Evolutionary conservation across 495 filamentous ascomycete species (phyloP), one percentile per base, ranked within the genome.

Genomic region (Durotheca rogersii): DNA sequence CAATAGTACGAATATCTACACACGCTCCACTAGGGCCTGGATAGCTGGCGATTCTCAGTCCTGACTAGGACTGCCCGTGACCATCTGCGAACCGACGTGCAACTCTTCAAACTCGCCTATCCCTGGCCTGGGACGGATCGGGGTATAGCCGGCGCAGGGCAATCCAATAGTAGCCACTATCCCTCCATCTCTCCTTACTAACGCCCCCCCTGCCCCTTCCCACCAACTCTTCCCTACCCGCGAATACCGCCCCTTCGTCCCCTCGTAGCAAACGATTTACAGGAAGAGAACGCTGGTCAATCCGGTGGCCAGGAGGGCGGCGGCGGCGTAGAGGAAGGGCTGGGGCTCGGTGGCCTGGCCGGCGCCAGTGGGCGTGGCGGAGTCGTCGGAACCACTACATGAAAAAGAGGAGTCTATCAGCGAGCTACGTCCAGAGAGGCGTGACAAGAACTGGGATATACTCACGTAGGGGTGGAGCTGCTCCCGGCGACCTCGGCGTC

Each of bases 231-330:
- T n/a, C n/a, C n/a, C n/a, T n/a, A n/a, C n/a, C n/a, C n/a, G n/a
- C n/a, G n/a, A n/a, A n/a, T n/a, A n/a, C n/a, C n/a, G n/a, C n/a
- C n/a, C n/a, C n/a, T n/a, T n/a, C n/a, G n/a, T n/a, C n/a, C n/a
- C n/a, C n/a, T n/a, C n/a, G n/a, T n/a, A 15, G 14, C 12, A 50
- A 14, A 19, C 42, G 19, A 7, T 47, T 47, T 58, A 62, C 54
- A 62, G 35, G 18, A 58, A 54, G 14, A 62, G 12, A 9, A 62
- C 46, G 30, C 54, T 54, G n/a, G 50, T 51, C 44, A 62, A 43
- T 20, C 59, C 59, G 6, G 50, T 54, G 35, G 54, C 59, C 15
- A 62, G 27, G 37, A 62, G 59, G 10, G 49, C 59, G 7, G 54
- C 46, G 33, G 51, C 54, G 15, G 59, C 50, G 21, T 39, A 54